Evolutionary conservation across 2,329 filamentous ascomycete genomes (phyloP), one percentile per base, ranked within the genome.

Genomic region (Monilinia vaccinii-corymbosi): DNA sequence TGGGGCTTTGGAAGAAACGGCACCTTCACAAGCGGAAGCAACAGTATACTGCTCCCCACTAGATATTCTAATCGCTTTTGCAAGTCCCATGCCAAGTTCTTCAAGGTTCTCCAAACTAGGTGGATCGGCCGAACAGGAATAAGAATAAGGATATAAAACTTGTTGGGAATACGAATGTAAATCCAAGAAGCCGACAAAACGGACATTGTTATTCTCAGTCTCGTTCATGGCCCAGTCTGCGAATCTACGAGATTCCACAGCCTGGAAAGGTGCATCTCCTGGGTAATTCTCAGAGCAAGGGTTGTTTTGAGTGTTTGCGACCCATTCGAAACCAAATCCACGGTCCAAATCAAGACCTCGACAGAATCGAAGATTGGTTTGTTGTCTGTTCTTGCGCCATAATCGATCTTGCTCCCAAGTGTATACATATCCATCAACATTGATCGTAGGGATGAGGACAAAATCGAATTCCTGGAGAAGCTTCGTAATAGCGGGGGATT

Each of bases 141-240:
- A 96, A 6, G 89, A 86, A 72, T 92, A 97, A 0, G 94, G 94
- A 71, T 94, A 97, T 10, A 97, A 79, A 25, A 99, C 87, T 74
- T 97, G 89, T 75, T 99, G 92, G 0, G 91, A 95, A 73, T 97
- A 99, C 1, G 90, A 93, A 74, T 99, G 94, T 31, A 97, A 79
- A 72, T 99, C 94, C 48, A 97, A 72, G 65, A 95, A 87, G 3
- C 87, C 91, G n/a, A 92, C 82, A 66, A 97, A 91, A 18, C 87
- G 79, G 56, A 86, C 84, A 60, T 87, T 85, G 71, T 87, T 83
- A 65, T 84, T 78, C 9, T 81, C 77, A 0, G 87, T 91, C 72
- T 96, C 81, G 69, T 91, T 93, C 68, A 79, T 83, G 1, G 90
- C 89, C 93, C 93, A 99, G 50, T 86, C 79, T 4, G 90, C 87